These are phyloP conservation scores for Malassezia brasiliensis DNA, from an alignment of 1,284 basidiomycete genomes.

Conservation along the genomic window DNA sequence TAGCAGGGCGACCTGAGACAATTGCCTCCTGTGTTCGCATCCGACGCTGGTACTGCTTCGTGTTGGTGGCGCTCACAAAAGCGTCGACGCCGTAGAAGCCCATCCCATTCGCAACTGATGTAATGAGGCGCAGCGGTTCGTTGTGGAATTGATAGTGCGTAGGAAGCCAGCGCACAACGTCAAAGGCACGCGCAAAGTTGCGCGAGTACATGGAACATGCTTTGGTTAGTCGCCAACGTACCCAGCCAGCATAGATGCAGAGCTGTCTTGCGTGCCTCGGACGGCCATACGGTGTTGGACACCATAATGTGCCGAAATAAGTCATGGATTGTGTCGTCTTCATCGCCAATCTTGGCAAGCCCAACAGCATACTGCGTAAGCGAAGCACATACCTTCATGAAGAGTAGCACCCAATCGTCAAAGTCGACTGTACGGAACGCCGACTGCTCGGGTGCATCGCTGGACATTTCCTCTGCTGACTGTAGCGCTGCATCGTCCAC, in stretches of 20 bases:
- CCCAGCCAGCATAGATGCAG: slow-evolving; percentile 31
- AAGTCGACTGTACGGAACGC: slow-evolving; percentile 71
- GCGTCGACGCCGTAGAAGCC: slow-evolving; percentile 32
- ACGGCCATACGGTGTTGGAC: slow-evolving; percentile 29
- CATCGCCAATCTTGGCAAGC: slow-evolving; percentile 57
- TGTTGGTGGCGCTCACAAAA: slow-evolving; percentile 24
- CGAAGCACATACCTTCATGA: slow-evolving; percentile 64
- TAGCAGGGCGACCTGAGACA: slow-evolving; percentile 18
- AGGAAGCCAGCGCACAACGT: slow-evolving; percentile 25
- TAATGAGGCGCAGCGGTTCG: slow-evolving; percentile 28
- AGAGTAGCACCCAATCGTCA: slow-evolving; percentile 72
- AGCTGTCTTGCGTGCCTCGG: slow-evolving; percentile 27
- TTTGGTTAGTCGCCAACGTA: slow-evolving; percentile 9
- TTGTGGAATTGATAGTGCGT: slow-evolving; percentile 39
- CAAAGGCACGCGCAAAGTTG: slow-evolving; percentile 27
- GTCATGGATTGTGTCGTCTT: slow-evolving; percentile 58
- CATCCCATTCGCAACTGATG: slow-evolving; percentile 26
- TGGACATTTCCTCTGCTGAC: slow-evolving; percentile 21
- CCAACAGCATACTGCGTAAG: slow-evolving; percentile 67
- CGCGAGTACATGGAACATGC: slow-evolving; percentile 37
- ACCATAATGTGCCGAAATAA: slow-evolving; percentile 63
- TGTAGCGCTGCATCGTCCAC: slow-evolving; percentile 52
- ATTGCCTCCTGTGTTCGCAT: slow-evolving; percentile 33
- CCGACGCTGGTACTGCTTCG: slow-evolving; percentile 34
- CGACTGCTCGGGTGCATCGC: slow-evolving; percentile 21